Percentiles rank a stretch among this genome's conserved stretches.
These are phyloP conservation scores for Aspergillus uvarum DNA, from an alignment of 2,329 filamentous ascomycete genomes.

Conservation along the genomic window DNA sequence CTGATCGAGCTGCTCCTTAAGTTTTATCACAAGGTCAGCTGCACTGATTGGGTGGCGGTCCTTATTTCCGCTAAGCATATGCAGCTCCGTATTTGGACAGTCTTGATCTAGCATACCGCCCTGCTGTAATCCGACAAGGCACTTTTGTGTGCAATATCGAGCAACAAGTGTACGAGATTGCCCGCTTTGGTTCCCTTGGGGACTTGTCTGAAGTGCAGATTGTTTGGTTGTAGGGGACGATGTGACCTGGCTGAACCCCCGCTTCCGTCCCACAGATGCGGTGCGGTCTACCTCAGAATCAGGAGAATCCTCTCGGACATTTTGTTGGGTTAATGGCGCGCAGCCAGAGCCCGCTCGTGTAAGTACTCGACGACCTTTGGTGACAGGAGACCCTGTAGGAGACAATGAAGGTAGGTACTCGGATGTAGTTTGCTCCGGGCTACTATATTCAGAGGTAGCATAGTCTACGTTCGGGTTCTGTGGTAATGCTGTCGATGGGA, in stretches of 20 bases:
- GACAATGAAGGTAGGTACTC: slow-evolving; percentile 18
- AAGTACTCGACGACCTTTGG: slow-evolving; percentile 8
- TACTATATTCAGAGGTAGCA: slow-evolving; percentile 12
- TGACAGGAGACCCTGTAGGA: slow-evolving; percentile 1
- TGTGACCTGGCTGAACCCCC: slow-evolving; percentile 9
- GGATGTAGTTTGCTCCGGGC: slow-evolving; percentile 10
- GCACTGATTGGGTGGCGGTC: slow-evolving; percentile 21
- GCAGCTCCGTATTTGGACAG: slow-evolving; percentile 27
- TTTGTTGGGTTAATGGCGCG: slow-evolving; percentile 14
- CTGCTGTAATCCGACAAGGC: slow-evolving; percentile 26
- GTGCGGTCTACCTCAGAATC: neutral
- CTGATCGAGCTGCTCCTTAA: slow-evolving; percentile 29
- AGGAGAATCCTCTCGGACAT: neutral
- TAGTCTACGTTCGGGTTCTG: slow-evolving; percentile 11
- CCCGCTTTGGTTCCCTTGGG: slow-evolving; percentile 10
- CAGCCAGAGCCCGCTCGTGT: slow-evolving; percentile 14
- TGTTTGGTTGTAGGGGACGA: slow-evolving; percentile 12
- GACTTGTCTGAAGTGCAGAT: slow-evolving; percentile 10
- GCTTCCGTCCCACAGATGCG: neutral
- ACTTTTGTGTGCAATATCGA: slow-evolving; percentile 27
- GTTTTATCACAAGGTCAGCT: slow-evolving; percentile 17
- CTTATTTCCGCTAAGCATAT: slow-evolving; percentile 12
- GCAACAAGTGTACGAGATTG: slow-evolving; percentile 17
- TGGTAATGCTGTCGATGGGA: slow-evolving; percentile 21
- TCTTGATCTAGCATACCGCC: slow-evolving; percentile 19